These are phyloP conservation scores for Paralagenidium karlingii DNA, from an alignment of 352 stramenopile genomes.

Conservation along the genomic window DNA sequence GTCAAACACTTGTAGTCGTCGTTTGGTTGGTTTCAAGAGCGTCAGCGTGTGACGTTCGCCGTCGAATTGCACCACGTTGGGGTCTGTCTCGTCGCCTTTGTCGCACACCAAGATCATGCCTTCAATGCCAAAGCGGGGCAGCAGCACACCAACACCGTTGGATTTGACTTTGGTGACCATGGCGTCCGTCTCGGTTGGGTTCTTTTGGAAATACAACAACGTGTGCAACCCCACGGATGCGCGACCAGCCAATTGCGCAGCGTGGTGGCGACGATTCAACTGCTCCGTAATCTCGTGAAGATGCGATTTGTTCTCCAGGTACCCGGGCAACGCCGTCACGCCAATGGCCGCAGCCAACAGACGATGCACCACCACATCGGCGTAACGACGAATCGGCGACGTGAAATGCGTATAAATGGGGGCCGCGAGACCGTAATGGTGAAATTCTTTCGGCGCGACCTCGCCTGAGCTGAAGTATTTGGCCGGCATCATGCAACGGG, in stretches of 20 bases:
- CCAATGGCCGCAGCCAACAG: constrained; percentile 94
- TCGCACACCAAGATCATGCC: constrained; percentile 86
- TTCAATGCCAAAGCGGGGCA: constrained; percentile 98
- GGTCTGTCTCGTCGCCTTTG: constrained; percentile 42
- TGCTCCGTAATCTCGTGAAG: constrained; percentile 94
- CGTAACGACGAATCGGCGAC: constrained; percentile 96
- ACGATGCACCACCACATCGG: constrained; percentile 97
- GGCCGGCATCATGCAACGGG: constrained; percentile 97
- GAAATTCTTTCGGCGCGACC: constrained; percentile 90
- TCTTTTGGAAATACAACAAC: constrained; percentile 94
- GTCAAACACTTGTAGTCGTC: constrained; percentile 67
- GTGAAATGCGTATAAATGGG: constrained; percentile 99
- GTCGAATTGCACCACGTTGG: constrained; percentile 40
- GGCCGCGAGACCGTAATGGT: constrained; percentile 97
- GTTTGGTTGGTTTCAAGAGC: constrained; percentile 27
- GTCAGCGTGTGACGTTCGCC: constrained; percentile 38
- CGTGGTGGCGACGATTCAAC: constrained; percentile 94
- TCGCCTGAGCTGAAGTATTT: constrained; percentile 98
- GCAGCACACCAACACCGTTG: constrained; percentile 91
- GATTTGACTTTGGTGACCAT: constrained; percentile 94
- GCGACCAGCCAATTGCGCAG: constrained; percentile 92
- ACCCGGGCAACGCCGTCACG: constrained; percentile 89
- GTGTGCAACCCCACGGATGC: constrained; percentile 96
- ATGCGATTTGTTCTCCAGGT: constrained; percentile 89
- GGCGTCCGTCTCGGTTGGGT: constrained; percentile 69